Conservation (phyloP, 2,329 filamentous ascomycete genomes). For the Aspergillus neoniger region DNA sequence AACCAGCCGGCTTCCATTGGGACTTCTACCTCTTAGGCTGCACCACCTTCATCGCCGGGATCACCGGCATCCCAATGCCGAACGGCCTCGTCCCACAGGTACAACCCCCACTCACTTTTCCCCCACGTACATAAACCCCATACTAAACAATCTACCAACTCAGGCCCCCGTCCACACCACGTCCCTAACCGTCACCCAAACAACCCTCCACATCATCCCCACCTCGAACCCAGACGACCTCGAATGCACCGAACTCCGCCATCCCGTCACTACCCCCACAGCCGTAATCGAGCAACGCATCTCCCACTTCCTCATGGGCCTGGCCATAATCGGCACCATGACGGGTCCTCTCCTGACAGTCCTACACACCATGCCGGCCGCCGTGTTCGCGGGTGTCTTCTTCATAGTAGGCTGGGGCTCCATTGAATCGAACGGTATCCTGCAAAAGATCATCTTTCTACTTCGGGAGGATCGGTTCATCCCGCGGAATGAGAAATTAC, state of each 20-base stretch:
- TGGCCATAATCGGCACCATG: conserved; percentile 76
- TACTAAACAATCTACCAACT: background rate
- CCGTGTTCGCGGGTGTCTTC: conserved; percentile 74
- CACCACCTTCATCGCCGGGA: conserved; percentile 70
- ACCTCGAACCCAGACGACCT: conserved; percentile 12
- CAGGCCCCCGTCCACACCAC: conserved; percentile 62
- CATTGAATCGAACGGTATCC: conserved; percentile 72
- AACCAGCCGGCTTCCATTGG: conserved; percentile 81
- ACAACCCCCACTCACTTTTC: conserved; percentile 42
- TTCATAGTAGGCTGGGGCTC: conserved; percentile 80
- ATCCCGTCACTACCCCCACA: conserved; percentile 41
- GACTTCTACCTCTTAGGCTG: conserved; percentile 76
- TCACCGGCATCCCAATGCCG: conserved; percentile 74
- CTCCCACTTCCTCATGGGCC: conserved; percentile 73
- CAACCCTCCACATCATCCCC: conserved; percentile 68
- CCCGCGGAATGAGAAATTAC: conserved; percentile 50
- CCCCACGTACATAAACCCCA: conserved; percentile 23
- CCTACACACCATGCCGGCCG: conserved; percentile 73
- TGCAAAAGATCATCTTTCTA: conserved; percentile 68
- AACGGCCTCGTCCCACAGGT: conserved; percentile 80
- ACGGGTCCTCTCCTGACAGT: conserved; percentile 69
- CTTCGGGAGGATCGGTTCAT: conserved; percentile 63
- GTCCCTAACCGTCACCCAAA: conserved; percentile 68
- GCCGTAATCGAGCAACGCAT: conserved; percentile 66
- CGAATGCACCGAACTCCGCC: conserved; percentile 60